Evolutionary conservation across 2,329 filamentous ascomycete genomes (phyloP).

Genomic region (Epichloe coenophiala): DNA sequence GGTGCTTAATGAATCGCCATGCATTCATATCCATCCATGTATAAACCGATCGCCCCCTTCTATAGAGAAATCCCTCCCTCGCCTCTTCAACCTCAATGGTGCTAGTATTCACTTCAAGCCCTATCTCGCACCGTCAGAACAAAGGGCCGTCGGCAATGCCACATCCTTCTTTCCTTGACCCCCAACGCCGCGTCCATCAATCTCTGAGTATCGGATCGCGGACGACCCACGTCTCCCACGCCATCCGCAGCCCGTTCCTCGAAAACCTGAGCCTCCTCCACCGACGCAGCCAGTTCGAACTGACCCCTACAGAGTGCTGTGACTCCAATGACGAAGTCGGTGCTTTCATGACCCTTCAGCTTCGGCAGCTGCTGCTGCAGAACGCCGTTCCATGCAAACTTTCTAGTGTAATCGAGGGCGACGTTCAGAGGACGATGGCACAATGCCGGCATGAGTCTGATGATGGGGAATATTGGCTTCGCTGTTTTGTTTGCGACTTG

Average conservation of each 20-base stretch:
- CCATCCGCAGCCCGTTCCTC: conserved; percentile 17
- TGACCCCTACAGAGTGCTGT: conserved; percentile 66
- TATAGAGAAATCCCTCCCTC: too few species aligned
- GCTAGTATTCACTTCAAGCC: background rate
- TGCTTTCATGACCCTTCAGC: conserved; percentile 43
- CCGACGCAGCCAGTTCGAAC: conserved; percentile 67
- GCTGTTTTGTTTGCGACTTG: conserved; percentile 60
- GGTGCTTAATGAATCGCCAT: too few species aligned
- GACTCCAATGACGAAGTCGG: conserved; percentile 52
- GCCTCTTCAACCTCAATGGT: background rate
- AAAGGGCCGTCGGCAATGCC: conserved; percentile 48
- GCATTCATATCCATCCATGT: too few species aligned
- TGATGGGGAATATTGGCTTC: conserved; percentile 53
- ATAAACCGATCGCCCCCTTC: too few species aligned
- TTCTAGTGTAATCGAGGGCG: conserved; percentile 69
- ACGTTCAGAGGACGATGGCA: conserved; percentile 57
- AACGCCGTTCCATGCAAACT: conserved; percentile 73
- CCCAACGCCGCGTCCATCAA: conserved; percentile 47
- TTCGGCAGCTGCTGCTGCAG: conserved; percentile 60
- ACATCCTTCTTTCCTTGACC: conserved; percentile 46
- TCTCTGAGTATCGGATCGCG: conserved; percentile 39
- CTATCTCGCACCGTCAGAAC: conserved; percentile 31
- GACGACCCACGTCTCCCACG: conserved; percentile 16
- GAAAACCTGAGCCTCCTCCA: conserved; percentile 58
- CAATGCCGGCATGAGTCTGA: conserved; percentile 66